Evolutionary conservation across 805 yeast genomes (phyloP).

Genomic region (Sporopachydermia lactativora): DNA sequence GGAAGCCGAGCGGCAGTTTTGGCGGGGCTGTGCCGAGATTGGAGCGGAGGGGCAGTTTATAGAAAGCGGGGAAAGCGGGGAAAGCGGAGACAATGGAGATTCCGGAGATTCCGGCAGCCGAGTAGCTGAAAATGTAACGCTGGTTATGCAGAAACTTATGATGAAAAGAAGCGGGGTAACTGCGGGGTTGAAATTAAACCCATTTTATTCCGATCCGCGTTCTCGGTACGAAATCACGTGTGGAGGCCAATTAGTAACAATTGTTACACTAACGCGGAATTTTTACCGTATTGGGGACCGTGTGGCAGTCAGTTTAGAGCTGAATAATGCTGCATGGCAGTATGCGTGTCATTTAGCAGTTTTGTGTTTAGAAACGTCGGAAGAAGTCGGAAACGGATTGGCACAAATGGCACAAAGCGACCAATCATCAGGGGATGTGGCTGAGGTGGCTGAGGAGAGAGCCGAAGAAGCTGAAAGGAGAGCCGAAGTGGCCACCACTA

Average conservation of each 20-base stretch:
- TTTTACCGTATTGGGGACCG: neutral
- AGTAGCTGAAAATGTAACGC: neutral
- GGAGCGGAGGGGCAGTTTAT: neutral
- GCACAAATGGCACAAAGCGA: neutral
- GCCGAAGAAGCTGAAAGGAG: neutral
- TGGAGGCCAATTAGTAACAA: neutral
- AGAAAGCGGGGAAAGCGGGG: neutral
- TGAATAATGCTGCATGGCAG: neutral
- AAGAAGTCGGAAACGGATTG: neutral
- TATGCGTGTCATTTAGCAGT: neutral
- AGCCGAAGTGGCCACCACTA: no score
- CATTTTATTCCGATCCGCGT: neutral
- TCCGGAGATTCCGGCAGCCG: neutral
- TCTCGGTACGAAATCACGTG: neutral
- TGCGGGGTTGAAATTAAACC: neutral
- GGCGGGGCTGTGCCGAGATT: neutral
- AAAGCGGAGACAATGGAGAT: neutral
- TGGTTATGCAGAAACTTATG: neutral
- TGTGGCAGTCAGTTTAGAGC: neutral
- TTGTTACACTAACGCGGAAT: neutral
- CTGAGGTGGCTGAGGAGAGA: neutral
- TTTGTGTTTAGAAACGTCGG: neutral
- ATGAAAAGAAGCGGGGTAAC: neutral
- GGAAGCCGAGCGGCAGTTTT: neutral
- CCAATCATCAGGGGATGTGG: neutral